Evolutionary conservation across 2,329 filamentous ascomycete genomes (phyloP), one percentile per base, ranked within the genome.

Genomic region (Cladosporium sp.): DNA sequence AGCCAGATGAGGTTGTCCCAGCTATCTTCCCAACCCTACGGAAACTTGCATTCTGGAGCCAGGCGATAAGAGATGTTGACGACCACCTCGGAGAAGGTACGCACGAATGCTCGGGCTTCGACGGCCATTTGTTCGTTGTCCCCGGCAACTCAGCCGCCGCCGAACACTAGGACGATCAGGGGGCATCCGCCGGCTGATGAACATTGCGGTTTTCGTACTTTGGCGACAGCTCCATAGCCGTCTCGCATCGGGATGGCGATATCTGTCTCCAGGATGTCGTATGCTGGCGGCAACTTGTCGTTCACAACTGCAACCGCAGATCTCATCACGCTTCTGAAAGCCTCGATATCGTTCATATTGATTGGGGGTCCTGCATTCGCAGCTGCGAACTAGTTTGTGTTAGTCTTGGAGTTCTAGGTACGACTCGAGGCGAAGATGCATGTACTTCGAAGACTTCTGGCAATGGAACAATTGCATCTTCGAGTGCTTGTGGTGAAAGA

Each of bases 1-100:
- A 76, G 68, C 77, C 77, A 81, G 65, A 75, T 66, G 42, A 80
- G 58, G 5, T 72, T 74, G 63, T 80, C 78, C 71, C 72, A 80
- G 17, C 69, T 68, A 66, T 85, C 83, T 45, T 85, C 73, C 1
- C 77, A 71, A 0, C 75, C 78, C 0, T 75, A 76, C 0, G 83
- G 83, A 65, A 75, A 85, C 0, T 81, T 79, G 62, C 84, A 61
- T 65, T 86, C 82, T 0, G 83, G 83, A 0, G 82, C 80, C 19
- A 83, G 75, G n/a, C 83, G 74, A 65, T 86, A 86, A 3, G 50
- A 42, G 5, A 39, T 32, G n/a, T 37, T 50, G n/a, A 50, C 54
- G 2, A 57, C 54, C 2, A 49, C 44, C 6, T 34, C 32, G 3
- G 34, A 37, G 22, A 39, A 61, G 10, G 57, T 25, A 19, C 53